Base-by-base conservation (phyloP, 148 eudicot species). In the Amaranthus hypochondriacus region DNA sequence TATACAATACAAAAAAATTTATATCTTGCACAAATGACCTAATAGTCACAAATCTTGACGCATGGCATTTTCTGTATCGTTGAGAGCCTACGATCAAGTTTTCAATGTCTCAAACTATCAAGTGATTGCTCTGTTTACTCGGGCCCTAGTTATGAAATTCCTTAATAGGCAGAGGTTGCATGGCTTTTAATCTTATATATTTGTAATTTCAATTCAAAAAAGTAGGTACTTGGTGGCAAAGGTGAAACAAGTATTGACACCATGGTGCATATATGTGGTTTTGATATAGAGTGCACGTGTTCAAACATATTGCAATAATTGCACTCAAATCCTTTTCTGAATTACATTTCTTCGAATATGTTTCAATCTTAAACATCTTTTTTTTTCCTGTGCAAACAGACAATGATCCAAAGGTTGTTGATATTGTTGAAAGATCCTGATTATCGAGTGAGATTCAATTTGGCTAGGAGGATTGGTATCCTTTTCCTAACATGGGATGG, bases 401-500 rank as follows among this genome's bases (percentile, higher is more conserved):
- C 86, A 49, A 86, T 95, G 96, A 85, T 87, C 68, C 96, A 89
- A 73, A 90, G 86, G 83, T 86, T 95, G 86, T 84, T 95, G 71
- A 65, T 84, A 73, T 81, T 92, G 87, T 87, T 95, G 58, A 83
- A 83, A 21, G 99, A 95, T 85, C 90, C 90, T 57, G 99, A 95
- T 80, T 92, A 87, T 77, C 90, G 97, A 79, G 99, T 92, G 77
- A 77, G 99, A 63, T 77, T 90, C 73, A 80, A 72, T 71, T 76
- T 95, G 82, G 99, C 97, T 69, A 83, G 89, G 68, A 84, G 82
- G 69, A 87, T 95, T 78, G 90, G 97, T 73, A 82, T 90, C 77
- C 97, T 95, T 75, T 95, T 95, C 82, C 92, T 88, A 80, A 92
- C 97, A 58, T 95, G 99, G 99, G 99, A 95, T 79, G 99, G 99